A percentile compares a stretch with the other conserved stretches of the same genome.
phyloP scores from a whole-genome alignment of 169 alveolate genomes.

The Babesia sp. region DNA sequence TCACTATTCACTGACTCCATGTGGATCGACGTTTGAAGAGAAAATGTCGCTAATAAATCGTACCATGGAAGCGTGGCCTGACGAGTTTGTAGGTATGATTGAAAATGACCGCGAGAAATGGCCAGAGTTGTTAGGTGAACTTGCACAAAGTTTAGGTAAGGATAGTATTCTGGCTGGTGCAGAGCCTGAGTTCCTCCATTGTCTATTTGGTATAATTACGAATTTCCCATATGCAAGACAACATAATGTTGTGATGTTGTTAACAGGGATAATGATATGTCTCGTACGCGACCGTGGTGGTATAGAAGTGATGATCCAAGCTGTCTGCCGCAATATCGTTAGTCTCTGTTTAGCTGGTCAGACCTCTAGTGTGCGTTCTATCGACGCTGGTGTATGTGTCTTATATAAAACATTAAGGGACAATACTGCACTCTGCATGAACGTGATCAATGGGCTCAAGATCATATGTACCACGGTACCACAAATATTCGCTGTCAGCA shows the following conservation, averaged over 20 bases:
- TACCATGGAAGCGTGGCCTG: constrained; percentile 29
- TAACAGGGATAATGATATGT: constrained; percentile 11
- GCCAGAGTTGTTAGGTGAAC: constrained; percentile 1
- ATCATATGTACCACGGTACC: constrained; percentile 24
- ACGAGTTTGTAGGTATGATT: constrained; percentile 1
- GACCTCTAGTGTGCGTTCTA: background rate
- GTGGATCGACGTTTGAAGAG: background rate
- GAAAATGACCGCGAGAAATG: constrained; percentile 1
- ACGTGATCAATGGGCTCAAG: constrained; percentile 31
- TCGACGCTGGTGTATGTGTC: constrained; percentile 26
- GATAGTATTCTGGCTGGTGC: constrained; percentile 7
- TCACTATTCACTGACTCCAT: background rate
- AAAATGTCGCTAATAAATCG: constrained; percentile 7
- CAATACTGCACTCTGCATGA: background rate
- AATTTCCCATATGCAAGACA: constrained; percentile 16
- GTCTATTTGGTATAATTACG: constrained; percentile 14
- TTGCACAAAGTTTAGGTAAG: constrained; percentile 1
- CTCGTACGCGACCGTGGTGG: constrained; percentile 17
- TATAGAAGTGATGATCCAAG: constrained; percentile 17
- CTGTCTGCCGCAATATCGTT: constrained; percentile 30
- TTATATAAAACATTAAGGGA: constrained; percentile 9
- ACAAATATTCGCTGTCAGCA: constrained; percentile 17
- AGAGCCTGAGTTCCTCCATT: constrained; percentile 19
- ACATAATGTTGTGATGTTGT: constrained; percentile 15
- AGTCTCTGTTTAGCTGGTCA: constrained; percentile 25